phyloP scores from a whole-genome alignment of 2,329 filamentous ascomycete genomes.

The Reticulascus tulasneorum region DNA sequence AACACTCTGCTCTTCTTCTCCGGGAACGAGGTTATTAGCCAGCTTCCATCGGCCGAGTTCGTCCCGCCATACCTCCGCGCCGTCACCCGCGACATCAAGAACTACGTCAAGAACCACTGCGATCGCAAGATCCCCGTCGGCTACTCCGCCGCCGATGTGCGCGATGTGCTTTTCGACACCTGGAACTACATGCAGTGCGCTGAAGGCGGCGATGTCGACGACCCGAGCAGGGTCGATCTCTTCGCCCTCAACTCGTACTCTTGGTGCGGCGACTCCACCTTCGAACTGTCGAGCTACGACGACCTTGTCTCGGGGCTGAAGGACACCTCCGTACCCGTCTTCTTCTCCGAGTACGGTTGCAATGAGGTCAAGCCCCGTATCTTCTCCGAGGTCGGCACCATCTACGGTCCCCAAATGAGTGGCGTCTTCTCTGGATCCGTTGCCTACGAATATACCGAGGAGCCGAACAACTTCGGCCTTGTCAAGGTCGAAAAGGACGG shows the following conservation, averaged over 20 bases:
- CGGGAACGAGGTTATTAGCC: conserved; percentile 74
- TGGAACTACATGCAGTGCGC: conserved; percentile 74
- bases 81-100: conserved; percentile 75
- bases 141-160: conserved; percentile 78
- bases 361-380: conserved; percentile 66
- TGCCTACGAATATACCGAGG: conserved; percentile 77
- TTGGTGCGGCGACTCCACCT: conserved; percentile 65
- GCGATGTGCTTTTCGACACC: conserved; percentile 66
- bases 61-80: conserved; percentile 71
- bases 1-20: conserved; percentile 73
- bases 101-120: conserved; percentile 69
- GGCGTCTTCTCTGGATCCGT: conserved; percentile 68
- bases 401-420: conserved; percentile 70
- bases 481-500: conserved; percentile 57
- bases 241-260: conserved; percentile 74
- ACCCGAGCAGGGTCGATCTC: conserved; percentile 65
- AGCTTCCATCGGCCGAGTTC: conserved; percentile 52
- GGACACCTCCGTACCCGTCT: conserved; percentile 65
- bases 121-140: conserved; percentile 70
- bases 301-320: conserved; percentile 62
- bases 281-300: conserved; percentile 59
- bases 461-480: conserved; percentile 62
- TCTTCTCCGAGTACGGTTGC: conserved; percentile 81
- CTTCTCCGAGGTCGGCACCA: conserved; percentile 70
- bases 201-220: conserved; percentile 45